These are phyloP conservation scores for Volvox reticuliferus DNA, from an alignment of 139 green algal species.

Conservation along the genomic window DNA sequence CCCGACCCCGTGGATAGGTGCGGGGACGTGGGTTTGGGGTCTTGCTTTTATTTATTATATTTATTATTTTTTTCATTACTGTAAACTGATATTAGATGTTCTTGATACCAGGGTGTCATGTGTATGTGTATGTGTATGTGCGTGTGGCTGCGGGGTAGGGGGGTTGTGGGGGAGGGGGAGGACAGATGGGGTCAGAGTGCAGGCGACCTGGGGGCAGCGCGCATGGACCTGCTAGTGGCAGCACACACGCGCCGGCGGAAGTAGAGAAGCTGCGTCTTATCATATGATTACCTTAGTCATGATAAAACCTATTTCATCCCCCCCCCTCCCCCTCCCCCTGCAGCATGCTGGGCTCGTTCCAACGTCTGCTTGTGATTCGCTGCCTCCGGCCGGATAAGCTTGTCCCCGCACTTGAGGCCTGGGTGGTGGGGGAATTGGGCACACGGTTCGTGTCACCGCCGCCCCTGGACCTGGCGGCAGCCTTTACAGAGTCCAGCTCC, in stretches of 20 bases:
- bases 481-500: constrained; percentile 50
- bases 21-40: neutral
- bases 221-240: too few species aligned
- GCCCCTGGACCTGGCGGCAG: constrained; percentile 73
- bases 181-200: neutral
- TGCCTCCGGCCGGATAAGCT: constrained; percentile 85
- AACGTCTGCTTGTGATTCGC: constrained; percentile 71
- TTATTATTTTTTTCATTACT: too few species aligned
- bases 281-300: neutral
- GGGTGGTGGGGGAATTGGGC: constrained; percentile 69
- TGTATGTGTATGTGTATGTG: neutral
- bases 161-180: neutral
- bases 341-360: constrained; percentile 68
- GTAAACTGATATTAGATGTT: too few species aligned
- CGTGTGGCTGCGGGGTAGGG: neutral
- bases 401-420: constrained; percentile 66
- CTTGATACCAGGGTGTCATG: neutral
- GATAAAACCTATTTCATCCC: neutral
- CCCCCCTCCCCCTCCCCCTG: neutral
- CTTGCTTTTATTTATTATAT: too few species aligned
- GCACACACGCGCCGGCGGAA: too few species aligned
- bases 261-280: neutral
- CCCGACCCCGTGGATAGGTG: constrained; percentile 60
- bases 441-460: constrained; percentile 76
- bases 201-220: too few species aligned